Evolutionary conservation across 1,139 yeast species (phyloP), one percentile per base, ranked within the genome.

Genomic region (Sugiyamaella grinbergsii): DNA sequence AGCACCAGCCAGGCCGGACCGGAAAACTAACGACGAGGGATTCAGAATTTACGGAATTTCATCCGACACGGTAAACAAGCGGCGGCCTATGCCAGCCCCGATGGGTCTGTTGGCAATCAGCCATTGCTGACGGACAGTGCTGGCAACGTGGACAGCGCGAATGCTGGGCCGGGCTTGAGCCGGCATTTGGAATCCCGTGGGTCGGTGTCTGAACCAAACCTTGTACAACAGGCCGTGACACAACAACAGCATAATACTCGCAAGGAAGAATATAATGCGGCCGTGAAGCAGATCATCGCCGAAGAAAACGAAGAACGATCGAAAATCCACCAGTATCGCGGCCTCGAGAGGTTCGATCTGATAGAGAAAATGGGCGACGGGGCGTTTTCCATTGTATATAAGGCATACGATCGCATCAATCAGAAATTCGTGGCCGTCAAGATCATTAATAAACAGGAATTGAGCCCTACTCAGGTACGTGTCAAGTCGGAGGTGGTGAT

Each of bases 31-130:
- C 26, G 15, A n/a, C n/a, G n/a, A n/a, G n/a, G 34, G 15, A 11
- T 16, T 10, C 22, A 78, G 76, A 85, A 85, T 64, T 72, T 86
- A 54, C 83, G 83, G 68, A 88, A 89, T 60, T 85, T 86, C 65
- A 86, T 87, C 54, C 82, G 95, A 61, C 94, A 86, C 61, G 95
- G 95, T 29, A 84, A 81, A 61, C 88, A 85, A 64, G 94, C 94
- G n/a, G 45, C 47, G 8, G 46, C 45, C 7, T 34, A 43, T 19
- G 41, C 33, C n/a, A 16, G 38, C 24, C 34, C 43, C 4, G 43
- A 40, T 6, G 43, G 42, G 13, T 22, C 41, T 13, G 40, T 29
- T 23, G 26, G 39, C 28, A 13, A 37, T 8, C 36, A 29, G 36
- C 32, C 49, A n/a, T 34, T 23, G 33, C 37, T 20, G 47, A 26